These are phyloP conservation scores for Pseudozyma hubeiensis DNA, from an alignment of 1,284 basidiomycete genomes.

Conservation along the genomic window DNA sequence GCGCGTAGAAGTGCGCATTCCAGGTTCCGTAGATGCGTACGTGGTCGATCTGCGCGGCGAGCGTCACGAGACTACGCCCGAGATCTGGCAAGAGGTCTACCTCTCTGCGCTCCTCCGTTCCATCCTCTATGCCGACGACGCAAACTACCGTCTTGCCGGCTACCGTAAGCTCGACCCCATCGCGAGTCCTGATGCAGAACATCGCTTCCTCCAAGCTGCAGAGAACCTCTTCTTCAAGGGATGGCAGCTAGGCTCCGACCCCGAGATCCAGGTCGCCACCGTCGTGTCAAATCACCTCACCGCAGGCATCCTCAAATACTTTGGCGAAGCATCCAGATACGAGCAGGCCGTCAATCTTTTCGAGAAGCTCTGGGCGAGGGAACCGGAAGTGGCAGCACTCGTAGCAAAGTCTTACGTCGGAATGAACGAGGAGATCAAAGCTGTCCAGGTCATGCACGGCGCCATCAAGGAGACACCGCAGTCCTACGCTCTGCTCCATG, in stretches of 20 bases:
- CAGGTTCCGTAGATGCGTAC: constrained; percentile 94
- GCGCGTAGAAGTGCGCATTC: constrained; percentile 97
- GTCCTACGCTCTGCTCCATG: constrained; percentile 92
- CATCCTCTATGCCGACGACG: constrained; percentile 94
- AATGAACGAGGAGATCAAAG: constrained; percentile 98
- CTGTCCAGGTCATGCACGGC: constrained; percentile 88
- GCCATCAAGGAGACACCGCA: constrained; percentile 87
- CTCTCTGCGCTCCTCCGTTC: constrained; percentile 90
- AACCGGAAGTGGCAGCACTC: constrained; percentile 89
- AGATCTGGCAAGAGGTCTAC: constrained; percentile 97
- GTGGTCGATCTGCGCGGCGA: constrained; percentile 94
- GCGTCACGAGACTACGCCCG: constrained; percentile 87
- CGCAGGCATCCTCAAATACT: constrained; percentile 94
- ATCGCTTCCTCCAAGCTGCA: constrained; percentile 88
- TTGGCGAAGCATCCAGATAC: constrained; percentile 88
- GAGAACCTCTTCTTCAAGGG: constrained; percentile 92
- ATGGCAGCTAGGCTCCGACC: constrained; percentile 98
- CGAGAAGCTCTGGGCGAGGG: constrained; percentile 84
- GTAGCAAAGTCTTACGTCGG: constrained; percentile 92
- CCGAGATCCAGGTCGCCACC: constrained; percentile 97
- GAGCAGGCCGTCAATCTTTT: constrained; percentile 92
- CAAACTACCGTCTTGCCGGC: constrained; percentile 88
- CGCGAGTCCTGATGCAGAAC: constrained; percentile 85
- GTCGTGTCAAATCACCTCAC: constrained; percentile 97
- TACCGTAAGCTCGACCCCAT: constrained; percentile 97